Base-by-base conservation (phyloP, 1,284 basidiomycete genomes). In the Trichosporon ovoides region DNA sequence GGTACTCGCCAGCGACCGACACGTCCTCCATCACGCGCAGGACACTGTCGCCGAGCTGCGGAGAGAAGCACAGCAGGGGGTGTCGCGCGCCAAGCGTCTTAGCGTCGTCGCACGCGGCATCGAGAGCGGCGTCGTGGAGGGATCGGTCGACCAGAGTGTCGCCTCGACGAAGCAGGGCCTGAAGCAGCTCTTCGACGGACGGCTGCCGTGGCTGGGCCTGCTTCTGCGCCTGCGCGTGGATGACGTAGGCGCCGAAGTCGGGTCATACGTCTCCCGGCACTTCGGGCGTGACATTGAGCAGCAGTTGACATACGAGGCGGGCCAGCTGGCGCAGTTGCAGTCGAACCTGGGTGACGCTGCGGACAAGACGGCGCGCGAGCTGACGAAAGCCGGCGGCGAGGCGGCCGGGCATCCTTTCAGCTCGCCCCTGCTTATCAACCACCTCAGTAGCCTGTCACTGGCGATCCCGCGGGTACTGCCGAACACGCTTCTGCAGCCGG, bases 221-320 rank as follows among this genome's bases (percentile, higher is more conserved):
- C 67, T 87, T 7, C 83, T 82, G 4, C 65, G 67, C 12, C 59
- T 66, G 80, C 77, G 82, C 9, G 83, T 88, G 1, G 90, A 92
- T 69, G 89, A 90, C 60, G 81, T 90, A 18, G 83, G 81, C 10
- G 74, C 78, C 35, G 80, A 85, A 31, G 74, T 92, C 10, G 78
- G 76, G 1, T 66, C 78, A 13, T 82, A 84, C 37, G 73, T 88
- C 10, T 78, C 82, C 38, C 76, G 76, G 38, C 73, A 79, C 2
- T 90, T 88, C 84, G 87, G 85, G 58, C 78, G 76, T 60, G 83
- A 83, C 5, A 78, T 91, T 12, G 86, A 90, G 69, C 79, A 81
- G 61, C 81, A 90, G 87, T 80, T 91, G 35, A 80, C 87, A 18
- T 83, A 85, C 62, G 84, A 89, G 63, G 82, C 86, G 1, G 89